These are phyloP conservation scores for Cutaneotrichosporon daszewskae DNA, from an alignment of 1,284 basidiomycete species.

Conservation along the genomic window DNA sequence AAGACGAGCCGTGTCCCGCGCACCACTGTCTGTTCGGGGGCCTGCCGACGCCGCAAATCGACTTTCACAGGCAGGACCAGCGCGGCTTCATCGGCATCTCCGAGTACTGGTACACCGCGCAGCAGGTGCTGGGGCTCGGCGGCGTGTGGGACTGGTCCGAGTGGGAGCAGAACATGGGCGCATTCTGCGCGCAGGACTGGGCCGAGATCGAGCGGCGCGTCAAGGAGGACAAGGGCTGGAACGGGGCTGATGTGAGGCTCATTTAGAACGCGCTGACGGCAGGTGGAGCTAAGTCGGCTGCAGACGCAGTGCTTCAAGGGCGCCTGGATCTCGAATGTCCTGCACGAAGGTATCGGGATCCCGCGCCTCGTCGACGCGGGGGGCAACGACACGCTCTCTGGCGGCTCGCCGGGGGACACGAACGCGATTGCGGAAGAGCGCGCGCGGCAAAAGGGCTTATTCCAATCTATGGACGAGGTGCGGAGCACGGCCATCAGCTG, in stretches of 20 bases:
- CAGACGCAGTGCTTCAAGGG: slow-evolving; percentile 99
- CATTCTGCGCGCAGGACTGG: slow-evolving; percentile 83
- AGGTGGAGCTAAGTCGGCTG: slow-evolving; percentile 73
- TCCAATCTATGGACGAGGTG: slow-evolving; percentile 89
- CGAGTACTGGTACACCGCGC: slow-evolving; percentile 97
- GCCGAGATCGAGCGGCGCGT: slow-evolving; percentile 64
- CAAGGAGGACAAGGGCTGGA: slow-evolving; percentile 57
- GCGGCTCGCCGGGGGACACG: slow-evolving; percentile 49
- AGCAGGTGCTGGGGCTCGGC: slow-evolving; percentile 81
- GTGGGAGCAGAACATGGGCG: slow-evolving; percentile 85
- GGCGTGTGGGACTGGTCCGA: slow-evolving; percentile 93
- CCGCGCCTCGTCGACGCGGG: slow-evolving; percentile 82
- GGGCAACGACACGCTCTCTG: slow-evolving; percentile 56
- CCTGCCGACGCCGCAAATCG: slow-evolving; percentile 76
- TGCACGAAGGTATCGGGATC: slow-evolving; percentile 93
- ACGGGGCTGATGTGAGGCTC: slow-evolving; percentile 54
- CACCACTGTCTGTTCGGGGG: slow-evolving; percentile 94
- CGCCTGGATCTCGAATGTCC: slow-evolving; percentile 92
- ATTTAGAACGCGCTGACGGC: slow-evolving; percentile 13
- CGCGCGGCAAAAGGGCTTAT: slow-evolving; percentile 71
- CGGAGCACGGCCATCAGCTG: slow-evolving; percentile 90
- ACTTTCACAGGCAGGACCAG: slow-evolving; percentile 69
- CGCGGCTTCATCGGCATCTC: slow-evolving; percentile 90
- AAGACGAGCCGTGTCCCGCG: slow-evolving; percentile 73
- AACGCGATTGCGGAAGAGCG: slow-evolving; percentile 63